These are phyloP conservation scores for Trichoderma sp. DNA, from an alignment of 2,329 filamentous ascomycete genomes.

Conservation along the genomic window DNA sequence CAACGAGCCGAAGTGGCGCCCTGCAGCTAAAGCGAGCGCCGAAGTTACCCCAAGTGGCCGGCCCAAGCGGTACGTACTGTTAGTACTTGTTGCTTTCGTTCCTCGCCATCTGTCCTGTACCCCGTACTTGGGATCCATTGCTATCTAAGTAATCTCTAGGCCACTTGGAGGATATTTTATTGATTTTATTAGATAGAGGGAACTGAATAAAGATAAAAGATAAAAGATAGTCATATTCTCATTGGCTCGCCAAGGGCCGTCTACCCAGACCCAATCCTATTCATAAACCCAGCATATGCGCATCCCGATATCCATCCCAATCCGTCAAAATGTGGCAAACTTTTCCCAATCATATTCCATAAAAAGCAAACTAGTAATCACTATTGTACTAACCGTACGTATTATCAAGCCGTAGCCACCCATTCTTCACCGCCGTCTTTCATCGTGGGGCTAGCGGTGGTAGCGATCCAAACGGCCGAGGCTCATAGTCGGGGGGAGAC, in stretches of 20 bases:
- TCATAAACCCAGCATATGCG: background rate
- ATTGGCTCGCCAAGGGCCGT: background rate
- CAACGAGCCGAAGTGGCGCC: background rate
- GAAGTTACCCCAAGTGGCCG: conserved; percentile 2
- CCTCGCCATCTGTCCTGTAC: background rate
- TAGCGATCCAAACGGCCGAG: background rate
- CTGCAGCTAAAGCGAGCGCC: background rate
- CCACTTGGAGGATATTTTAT: background rate
- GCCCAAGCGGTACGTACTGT: background rate
- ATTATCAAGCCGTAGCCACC: background rate
- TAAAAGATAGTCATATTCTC: background rate
- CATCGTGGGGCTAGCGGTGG: background rate
- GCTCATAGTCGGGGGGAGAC: conserved; percentile 14
- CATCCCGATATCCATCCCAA: background rate
- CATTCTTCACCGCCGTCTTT: background rate
- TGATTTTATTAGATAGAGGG: background rate
- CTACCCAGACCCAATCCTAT: background rate
- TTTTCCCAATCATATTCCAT: background rate
- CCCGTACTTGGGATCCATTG: too few relatives aligned
- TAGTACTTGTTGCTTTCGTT: background rate
- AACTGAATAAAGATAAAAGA: background rate
- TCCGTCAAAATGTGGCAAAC: background rate
- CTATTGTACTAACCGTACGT: background rate
- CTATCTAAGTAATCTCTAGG: background rate
- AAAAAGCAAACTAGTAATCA: background rate